Base-by-base conservation (phyloP, 768 basidiomycete species). In the Trametes meyenii region DNA sequence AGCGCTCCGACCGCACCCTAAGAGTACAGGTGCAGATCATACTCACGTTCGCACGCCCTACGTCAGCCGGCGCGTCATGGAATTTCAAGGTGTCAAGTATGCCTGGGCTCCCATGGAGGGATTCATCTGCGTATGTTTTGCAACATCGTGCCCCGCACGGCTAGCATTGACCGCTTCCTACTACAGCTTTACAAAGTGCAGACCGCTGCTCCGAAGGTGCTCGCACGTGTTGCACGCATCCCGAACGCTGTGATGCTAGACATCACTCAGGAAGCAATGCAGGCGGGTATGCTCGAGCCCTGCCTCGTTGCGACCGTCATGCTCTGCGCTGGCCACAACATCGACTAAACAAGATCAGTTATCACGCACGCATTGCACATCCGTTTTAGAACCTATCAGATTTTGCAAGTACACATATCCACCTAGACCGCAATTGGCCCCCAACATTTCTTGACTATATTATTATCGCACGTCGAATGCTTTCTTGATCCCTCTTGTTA, bases 281-380 rank as follows among this genome's bases (percentile, higher is more conserved):
- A 84, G 58, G 74, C 80, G 8, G 81, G 80, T 16, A 77, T 89
- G 17, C 74, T 87, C 5, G 83, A 88, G 23, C 69, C 77, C 8
- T 72, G 77, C 58, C 68, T 88, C 26, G 75, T 83, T 11, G 85
- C 83, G 0, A 78, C 83, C 0, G 66, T 83, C 5, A 74, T 89
- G 23, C 74, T 89, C 45, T 83, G 83, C 60, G 85, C 78, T 51
- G 87, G 87, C n/a, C 81, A 80, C 57, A 83, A 77, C 71, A 83
- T 89, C 23, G 87, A 88, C 64, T 88, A 55, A 65, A 50, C 33
- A 7, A 2, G 23, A 2, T 23, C 26, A 23, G 51, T n/a, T 21
- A 14, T 38, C 55, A 6, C 0, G 29, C 38, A 16, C 23, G 13
- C 49, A 8, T n/a, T 11, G 21, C 51, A 21, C 36, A 5, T 13